Percentiles rank a stretch among this genome's conserved stretches.
Conservation (phyloP, 192 early-diverging fungal species). For the Helicostylum pulchrum region DNA sequence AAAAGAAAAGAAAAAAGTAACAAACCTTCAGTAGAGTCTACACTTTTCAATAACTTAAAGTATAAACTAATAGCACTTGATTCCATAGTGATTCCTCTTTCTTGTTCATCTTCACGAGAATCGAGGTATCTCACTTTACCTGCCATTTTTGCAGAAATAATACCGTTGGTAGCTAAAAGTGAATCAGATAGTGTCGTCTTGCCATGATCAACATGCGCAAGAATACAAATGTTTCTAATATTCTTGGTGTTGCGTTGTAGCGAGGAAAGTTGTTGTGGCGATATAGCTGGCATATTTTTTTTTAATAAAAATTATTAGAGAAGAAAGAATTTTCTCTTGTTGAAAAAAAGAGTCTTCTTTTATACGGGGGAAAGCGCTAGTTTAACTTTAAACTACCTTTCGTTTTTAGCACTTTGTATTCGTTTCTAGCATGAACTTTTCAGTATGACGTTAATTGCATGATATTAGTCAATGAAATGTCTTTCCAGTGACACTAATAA, state of each 20-base stretch:
- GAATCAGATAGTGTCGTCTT: slow-evolving; percentile 98
- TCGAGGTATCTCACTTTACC: slow-evolving; percentile 96
- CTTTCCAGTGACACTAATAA: too few species aligned
- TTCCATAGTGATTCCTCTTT: slow-evolving; percentile 99
- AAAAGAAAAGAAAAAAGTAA: slow-evolving; percentile 7
- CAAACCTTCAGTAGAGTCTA: slow-evolving; percentile 21
- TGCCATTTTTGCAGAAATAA: slow-evolving; percentile 92
- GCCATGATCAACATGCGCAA: slow-evolving; percentile 98
- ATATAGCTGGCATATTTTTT: slow-evolving; percentile 61
- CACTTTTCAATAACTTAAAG: slow-evolving; percentile 64
- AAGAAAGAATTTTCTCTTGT: too few species aligned
- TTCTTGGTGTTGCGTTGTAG: slow-evolving; percentile 66
- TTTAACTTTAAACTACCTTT: too few species aligned
- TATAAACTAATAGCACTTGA: slow-evolving; percentile 93
- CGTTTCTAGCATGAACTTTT: too few species aligned
- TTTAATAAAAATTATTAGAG: too few species aligned
- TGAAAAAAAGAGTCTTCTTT: too few species aligned
- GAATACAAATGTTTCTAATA: slow-evolving; percentile 96
- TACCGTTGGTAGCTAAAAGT: slow-evolving; percentile 95
- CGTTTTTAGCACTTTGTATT: too few species aligned
- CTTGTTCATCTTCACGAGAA: slow-evolving; percentile 94
- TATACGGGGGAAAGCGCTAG: too few species aligned
- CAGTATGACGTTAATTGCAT: too few species aligned
- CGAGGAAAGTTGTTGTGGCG: slow-evolving; percentile 57
- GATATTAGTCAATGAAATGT: too few species aligned